These are phyloP conservation scores for Carex parvula DNA, from an alignment of 176 grass and related monocot species.

Conservation along the genomic window DNA sequence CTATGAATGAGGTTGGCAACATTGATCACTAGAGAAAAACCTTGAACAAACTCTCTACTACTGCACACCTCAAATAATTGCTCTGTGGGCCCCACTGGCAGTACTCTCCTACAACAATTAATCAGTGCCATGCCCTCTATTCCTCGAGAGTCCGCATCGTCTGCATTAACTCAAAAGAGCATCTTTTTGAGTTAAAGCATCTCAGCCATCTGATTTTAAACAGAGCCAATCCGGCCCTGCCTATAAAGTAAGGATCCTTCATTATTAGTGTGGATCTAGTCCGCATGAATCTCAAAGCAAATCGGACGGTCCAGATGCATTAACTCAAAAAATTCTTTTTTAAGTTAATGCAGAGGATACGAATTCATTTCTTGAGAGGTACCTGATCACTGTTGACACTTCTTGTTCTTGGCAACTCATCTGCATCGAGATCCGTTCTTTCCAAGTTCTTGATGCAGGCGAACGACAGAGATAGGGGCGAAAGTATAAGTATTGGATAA, in stretches of 20 bases:
- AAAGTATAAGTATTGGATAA: too few relatives aligned
- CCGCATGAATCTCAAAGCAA: too few relatives aligned
- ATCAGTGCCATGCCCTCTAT: neutral
- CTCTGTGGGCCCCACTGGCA: neutral
- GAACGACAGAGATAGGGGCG: neutral
- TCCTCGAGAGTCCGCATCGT: neutral
- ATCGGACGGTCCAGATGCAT: too few relatives aligned
- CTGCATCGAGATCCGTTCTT: neutral
- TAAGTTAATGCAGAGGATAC: too few relatives aligned
- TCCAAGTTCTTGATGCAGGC: neutral
- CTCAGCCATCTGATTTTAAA: too few relatives aligned
- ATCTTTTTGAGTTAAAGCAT: too few relatives aligned
- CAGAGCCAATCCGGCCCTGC: too few relatives aligned
- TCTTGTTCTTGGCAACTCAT: neutral
- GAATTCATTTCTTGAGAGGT: neutral
- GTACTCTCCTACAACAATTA: neutral
- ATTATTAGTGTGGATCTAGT: too few relatives aligned
- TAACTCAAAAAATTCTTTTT: too few relatives aligned
- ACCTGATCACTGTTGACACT: neutral
- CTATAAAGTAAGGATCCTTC: too few relatives aligned
- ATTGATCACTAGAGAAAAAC: conserved; percentile 14
- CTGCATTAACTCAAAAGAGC: too few relatives aligned
- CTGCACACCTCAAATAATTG: conserved; percentile 2
- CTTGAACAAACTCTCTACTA: neutral
- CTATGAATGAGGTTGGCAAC: conserved; percentile 17